These are phyloP conservation scores for Metschnikowia koreensis DNA, from an alignment of 805 yeast species.

Conservation along the genomic window DNA sequence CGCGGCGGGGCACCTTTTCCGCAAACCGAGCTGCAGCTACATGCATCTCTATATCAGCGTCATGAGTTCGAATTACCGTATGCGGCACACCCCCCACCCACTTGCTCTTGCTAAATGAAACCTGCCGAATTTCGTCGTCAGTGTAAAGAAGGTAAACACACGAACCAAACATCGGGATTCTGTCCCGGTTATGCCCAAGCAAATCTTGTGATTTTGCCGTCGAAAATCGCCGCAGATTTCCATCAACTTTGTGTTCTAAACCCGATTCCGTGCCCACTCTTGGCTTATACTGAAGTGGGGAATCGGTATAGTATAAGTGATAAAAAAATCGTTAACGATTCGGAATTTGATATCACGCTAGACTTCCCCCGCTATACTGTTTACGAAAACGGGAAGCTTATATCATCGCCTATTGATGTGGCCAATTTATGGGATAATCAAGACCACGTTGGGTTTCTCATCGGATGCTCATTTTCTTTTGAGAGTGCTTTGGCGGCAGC, in stretches of 20 bases:
- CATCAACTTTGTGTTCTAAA: constrained; percentile 34
- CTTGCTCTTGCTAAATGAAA: neutral
- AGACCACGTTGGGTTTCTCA: constrained; percentile 39
- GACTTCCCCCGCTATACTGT: constrained; percentile 37
- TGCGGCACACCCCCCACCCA: neutral
- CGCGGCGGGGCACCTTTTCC: too few relatives aligned
- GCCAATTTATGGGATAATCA: constrained; percentile 28
- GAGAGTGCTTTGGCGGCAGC: constrained; percentile 31
- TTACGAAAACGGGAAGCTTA: constrained; percentile 30
- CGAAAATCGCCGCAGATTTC: constrained; percentile 31
- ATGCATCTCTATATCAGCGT: neutral
- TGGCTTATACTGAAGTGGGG: constrained; percentile 27
- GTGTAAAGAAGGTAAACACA: constrained; percentile 1
- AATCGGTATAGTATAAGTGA: constrained; percentile 17
- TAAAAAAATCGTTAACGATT: constrained; percentile 2
- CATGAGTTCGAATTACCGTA: neutral
- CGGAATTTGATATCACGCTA: constrained; percentile 28
- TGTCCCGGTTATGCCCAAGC: constrained; percentile 36
- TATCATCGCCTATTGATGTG: constrained; percentile 23
- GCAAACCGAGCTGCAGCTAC: neutral
- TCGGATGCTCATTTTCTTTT: constrained; percentile 44
- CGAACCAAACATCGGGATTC: constrained; percentile 14
- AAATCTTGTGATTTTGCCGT: constrained; percentile 36
- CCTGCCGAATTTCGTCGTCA: constrained; percentile 8
- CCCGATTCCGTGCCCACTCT: constrained; percentile 40